Evolutionary conservation across 768 basidiomycete genomes (phyloP).

Genomic region (Macrolepiota albuminosa): DNA sequence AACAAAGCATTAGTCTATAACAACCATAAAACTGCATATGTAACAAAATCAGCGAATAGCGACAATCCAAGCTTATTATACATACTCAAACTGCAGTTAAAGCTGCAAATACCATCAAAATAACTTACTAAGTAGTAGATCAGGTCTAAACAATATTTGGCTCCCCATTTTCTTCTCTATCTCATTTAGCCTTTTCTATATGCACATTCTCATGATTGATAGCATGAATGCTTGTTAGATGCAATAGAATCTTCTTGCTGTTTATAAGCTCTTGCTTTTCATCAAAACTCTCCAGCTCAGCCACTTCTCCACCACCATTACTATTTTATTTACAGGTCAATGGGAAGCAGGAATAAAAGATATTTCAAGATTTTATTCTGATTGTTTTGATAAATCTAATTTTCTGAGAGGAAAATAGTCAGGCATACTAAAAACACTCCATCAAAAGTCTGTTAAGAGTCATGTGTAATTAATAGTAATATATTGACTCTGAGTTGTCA

Average conservation of each 20-base stretch:
- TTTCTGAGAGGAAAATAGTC: too few relatives aligned
- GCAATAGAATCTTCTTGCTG: constrained; percentile 33
- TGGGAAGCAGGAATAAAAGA: background rate
- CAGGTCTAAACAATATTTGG: background rate
- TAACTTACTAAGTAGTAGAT: too few relatives aligned
- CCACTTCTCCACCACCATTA: constrained; percentile 7
- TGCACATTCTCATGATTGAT: constrained; percentile 1
- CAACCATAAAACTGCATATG: background rate
- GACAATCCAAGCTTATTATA: background rate
- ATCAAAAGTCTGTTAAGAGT: too few relatives aligned
- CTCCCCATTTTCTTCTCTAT: background rate
- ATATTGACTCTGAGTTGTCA: too few relatives aligned
- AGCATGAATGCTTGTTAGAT: constrained; percentile 14
- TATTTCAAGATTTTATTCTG: constrained; percentile 76
- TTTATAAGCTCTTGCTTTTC: constrained; percentile 37
- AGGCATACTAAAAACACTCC: too few relatives aligned
- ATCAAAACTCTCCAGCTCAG: constrained; percentile 30
- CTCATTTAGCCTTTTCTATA: background rate
- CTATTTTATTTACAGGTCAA: constrained; percentile 27
- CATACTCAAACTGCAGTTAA: too few relatives aligned
- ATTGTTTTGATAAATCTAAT: constrained; percentile 81
- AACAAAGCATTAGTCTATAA: background rate
- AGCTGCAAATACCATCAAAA: background rate
- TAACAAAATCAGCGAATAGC: background rate
- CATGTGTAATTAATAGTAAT: too few relatives aligned